A percentile compares a stretch with the other conserved stretches of the same genome.
These are phyloP conservation scores for Chloranthus sessilifolius DNA, from an alignment of 164 flowering plant species.

Conservation along the genomic window DNA sequence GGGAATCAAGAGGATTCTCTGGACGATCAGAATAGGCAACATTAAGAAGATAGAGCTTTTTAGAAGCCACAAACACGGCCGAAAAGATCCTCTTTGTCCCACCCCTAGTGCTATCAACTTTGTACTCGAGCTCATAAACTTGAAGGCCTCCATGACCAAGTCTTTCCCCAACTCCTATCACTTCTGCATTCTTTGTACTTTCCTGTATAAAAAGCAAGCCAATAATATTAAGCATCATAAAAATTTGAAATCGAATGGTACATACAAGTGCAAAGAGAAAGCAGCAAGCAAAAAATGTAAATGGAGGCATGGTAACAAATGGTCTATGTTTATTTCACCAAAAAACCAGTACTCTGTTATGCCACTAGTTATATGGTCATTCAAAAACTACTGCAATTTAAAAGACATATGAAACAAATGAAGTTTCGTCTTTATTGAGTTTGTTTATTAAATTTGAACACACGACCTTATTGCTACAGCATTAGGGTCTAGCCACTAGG, in stretches of 20 bases:
- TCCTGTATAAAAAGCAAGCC: conserved; percentile 38
- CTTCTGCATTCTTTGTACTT: conserved; percentile 74
- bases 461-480: too few relatives aligned
- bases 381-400: too few relatives aligned
- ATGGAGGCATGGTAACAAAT: too few relatives aligned
- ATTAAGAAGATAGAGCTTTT: conserved; percentile 75
- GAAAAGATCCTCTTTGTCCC: conserved; percentile 44
- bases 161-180: conserved; percentile 62
- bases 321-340: too few relatives aligned
- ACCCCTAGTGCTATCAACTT: conserved; percentile 42
- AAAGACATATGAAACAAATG: too few relatives aligned
- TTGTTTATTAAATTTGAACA: too few relatives aligned
- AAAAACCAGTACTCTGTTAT: too few relatives aligned
- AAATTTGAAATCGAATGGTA: too few relatives aligned
- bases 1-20: conserved; percentile 52
- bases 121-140: conserved; percentile 80
- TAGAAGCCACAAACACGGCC: conserved; percentile 68
- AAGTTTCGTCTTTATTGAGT: too few relatives aligned
- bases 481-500: too few relatives aligned
- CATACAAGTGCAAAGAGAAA: background rate
- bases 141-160: conserved; percentile 47
- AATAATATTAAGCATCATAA: background rate
- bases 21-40: conserved; percentile 62
- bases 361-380: too few relatives aligned
- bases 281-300: too few relatives aligned